phyloP scores from a whole-genome alignment of 371 early-diverging fungal species.

The Enterospora canceri region DNA sequence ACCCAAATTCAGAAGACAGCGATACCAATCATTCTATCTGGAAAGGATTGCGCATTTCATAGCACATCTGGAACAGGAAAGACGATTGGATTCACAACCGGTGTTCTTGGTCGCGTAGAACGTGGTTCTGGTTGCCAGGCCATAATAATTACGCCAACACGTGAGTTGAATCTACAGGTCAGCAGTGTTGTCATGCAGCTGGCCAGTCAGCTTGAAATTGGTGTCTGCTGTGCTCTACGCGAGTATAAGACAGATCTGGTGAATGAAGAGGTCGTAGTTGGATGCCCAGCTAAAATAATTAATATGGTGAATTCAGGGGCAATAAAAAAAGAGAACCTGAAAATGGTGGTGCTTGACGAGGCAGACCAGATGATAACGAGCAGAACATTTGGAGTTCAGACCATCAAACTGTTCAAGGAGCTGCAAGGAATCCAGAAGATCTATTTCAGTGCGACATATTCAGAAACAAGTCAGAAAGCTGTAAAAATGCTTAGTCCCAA shows the following conservation, averaged over 20 bases:
- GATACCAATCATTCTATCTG: constrained; percentile 37
- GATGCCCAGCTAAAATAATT: constrained; percentile 79
- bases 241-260: constrained; percentile 58
- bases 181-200: constrained; percentile 71
- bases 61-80: constrained; percentile 82
- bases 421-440: constrained; percentile 54
- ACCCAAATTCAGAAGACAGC: constrained; percentile 50
- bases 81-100: constrained; percentile 67
- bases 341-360: constrained; percentile 53
- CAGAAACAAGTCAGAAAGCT: constrained; percentile 64
- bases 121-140: constrained; percentile 60
- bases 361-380: constrained; percentile 51
- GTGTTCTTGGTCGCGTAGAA: constrained; percentile 31
- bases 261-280: constrained; percentile 70
- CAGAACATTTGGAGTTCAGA: constrained; percentile 47
- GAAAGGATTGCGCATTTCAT: constrained; percentile 48
- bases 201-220: constrained; percentile 69
- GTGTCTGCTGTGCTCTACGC: constrained; percentile 62
- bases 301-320: constrained; percentile 55
- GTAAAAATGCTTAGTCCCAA: constrained; percentile 66
- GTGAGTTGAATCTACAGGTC: constrained; percentile 88
- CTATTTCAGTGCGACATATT: constrained; percentile 89
- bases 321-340: constrained; percentile 30
- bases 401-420: constrained; percentile 34
- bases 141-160: constrained; percentile 79